Evolutionary conservation across 306 rosid species (phyloP).

Genomic region (Pyrus pyrifolia): DNA sequence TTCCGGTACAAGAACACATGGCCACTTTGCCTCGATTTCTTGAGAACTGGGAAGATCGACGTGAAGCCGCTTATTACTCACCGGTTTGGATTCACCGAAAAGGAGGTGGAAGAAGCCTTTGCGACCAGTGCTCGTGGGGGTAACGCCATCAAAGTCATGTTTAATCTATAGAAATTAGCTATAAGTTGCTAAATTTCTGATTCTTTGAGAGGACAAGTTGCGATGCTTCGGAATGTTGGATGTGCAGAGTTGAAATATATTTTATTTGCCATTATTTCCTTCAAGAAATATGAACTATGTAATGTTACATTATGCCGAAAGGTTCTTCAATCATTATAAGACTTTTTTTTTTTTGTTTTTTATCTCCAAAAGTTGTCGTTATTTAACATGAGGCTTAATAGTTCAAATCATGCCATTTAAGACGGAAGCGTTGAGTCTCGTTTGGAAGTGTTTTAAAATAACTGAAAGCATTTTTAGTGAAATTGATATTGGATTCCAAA

Average conservation of each 20-base stretch:
- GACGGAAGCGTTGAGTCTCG: accelerated
- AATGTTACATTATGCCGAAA: background rate
- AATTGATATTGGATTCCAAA: too few species aligned
- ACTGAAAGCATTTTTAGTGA: too few species aligned
- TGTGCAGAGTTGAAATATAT: background rate
- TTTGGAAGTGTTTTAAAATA: too few species aligned
- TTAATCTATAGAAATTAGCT: constrained; percentile 44
- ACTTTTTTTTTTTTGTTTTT: too few species aligned
- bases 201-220: background rate
- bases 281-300: background rate
- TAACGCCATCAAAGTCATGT: constrained; percentile 89
- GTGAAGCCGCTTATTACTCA: constrained; percentile 84
- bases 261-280: background rate
- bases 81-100: constrained; percentile 75
- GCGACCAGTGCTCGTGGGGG: constrained; percentile 94
- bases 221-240: background rate
- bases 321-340: background rate
- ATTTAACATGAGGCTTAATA: too few species aligned
- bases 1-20: constrained; percentile 87
- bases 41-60: constrained; percentile 73
- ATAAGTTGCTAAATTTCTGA: background rate
- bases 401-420: too few species aligned
- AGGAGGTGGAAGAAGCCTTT: constrained; percentile 82
- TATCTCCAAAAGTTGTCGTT: background rate
- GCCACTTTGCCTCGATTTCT: constrained; percentile 84